phyloP scores from a whole-genome alignment of 2,329 filamentous ascomycete species.

The Fusarium palustre region DNA sequence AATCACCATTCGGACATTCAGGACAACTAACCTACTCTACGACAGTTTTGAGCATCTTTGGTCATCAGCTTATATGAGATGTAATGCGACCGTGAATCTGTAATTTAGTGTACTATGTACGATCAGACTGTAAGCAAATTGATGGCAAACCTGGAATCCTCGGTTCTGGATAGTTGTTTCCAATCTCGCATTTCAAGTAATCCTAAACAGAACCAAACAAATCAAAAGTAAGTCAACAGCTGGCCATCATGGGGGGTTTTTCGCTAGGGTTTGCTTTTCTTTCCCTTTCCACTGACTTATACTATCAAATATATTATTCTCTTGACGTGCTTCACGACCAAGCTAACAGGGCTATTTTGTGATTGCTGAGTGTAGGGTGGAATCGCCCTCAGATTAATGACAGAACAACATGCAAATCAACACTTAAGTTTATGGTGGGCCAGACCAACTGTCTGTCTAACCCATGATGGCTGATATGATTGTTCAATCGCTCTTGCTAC shows the following conservation, averaged over 20 bases:
- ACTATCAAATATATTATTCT: no score
- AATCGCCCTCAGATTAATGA: neutral
- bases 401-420: neutral
- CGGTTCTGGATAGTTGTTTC: neutral
- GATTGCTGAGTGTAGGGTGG: neutral
- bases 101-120: neutral
- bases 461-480: neutral
- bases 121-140: neutral
- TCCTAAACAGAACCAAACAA: neutral
- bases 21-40: slow-evolving; percentile 11
- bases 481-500: neutral
- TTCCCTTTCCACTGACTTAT: no score
- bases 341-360: neutral
- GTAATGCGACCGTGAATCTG: neutral
- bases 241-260: no score
- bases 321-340: no score
- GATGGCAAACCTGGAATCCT: neutral
- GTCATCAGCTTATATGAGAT: neutral
- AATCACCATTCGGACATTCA: neutral
- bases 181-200: no score
- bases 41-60: neutral
- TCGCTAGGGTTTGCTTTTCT: no score
- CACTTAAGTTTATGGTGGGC: neutral
- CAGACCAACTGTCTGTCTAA: neutral
- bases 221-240: neutral